Evolutionary conservation across 345 rosid species (phyloP).

Genomic region (Euphorbia tirucalli): DNA sequence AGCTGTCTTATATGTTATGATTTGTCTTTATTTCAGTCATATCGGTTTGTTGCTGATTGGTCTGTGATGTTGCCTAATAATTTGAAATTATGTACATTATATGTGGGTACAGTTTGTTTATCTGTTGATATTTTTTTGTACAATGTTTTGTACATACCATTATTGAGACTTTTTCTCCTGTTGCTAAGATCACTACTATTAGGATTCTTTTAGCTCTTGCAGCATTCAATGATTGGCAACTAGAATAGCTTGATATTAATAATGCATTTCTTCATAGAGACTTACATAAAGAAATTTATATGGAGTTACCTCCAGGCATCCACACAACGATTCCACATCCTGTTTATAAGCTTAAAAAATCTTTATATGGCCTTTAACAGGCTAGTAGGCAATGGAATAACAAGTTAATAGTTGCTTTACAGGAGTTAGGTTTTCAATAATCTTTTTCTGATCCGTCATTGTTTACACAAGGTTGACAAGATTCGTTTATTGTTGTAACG

Average conservation of each 20-base stretch:
- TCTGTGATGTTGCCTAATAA: no score
- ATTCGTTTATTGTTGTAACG: neutral
- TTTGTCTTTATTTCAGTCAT: no score
- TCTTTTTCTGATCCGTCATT: neutral
- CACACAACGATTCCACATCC: neutral
- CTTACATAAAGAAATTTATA: neutral
- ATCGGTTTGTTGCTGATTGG: no score
- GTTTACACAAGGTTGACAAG: neutral
- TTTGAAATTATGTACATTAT: no score
- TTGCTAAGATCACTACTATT: neutral
- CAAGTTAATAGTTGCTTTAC: neutral
- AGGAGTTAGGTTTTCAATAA: neutral
- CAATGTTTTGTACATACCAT: no score
- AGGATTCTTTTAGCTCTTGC: neutral
- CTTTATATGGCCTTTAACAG: neutral
- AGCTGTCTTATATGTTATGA: no score
- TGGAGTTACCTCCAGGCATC: neutral
- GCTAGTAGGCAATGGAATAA: neutral
- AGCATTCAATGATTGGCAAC: neutral
- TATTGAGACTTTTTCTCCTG: neutral
- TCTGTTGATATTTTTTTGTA: no score
- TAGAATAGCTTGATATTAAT: neutral
- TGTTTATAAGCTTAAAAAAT: neutral
- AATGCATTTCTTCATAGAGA: conserved; percentile 13
- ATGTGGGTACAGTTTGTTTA: no score